Evolutionary conservation across 768 basidiomycete species (phyloP), one percentile per base, ranked within the genome.

Genomic region (Strobilomyces confusus): DNA sequence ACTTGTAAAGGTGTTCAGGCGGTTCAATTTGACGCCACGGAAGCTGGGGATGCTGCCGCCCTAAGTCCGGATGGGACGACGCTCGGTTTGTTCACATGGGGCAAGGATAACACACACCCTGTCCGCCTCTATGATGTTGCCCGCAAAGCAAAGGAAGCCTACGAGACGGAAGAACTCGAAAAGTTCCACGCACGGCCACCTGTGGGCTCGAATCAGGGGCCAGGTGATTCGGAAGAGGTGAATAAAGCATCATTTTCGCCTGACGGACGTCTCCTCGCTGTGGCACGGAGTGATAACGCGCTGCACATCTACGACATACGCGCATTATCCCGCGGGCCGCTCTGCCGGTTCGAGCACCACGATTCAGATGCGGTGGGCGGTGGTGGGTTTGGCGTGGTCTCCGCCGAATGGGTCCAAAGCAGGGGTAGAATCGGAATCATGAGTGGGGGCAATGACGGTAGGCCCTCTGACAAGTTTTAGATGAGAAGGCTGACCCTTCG

Each of bases 381-480:
- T 5, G 55, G 58, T 22, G 56, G 55, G 3, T 85, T 70, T 63
- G 86, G 84, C 0, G 67, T 85, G 25, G 73, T 79, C 3, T 73
- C 77, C 34, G 72, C 73, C 20, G 67, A 77, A 43, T 88, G 85
- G 86, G 66, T 81, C 14, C 70, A 80, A 47, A 72, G 68, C 9
- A 66, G 69, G 43, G 52, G 59, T 14, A 67, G 75, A 63, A 57
- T 74, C n/a, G 79, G 81, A 5, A 72, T 87, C 19, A 64, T 83
- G 19, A 84, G 80, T 9, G 84, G 81, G 4, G 85, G 86, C 0
- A 72, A 77, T 33, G 86, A 89, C 62, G 86, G 86, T 86, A 56
- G 51, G 77, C 61, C 44, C 40, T 14, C 17, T 41, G 29, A 42
- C 19, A 5, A 7, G 41, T 20, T 15, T 36, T 38, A 5, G 23